phyloP scores from a whole-genome alignment of 257 asterid species.

The Thymus mandschuricus region DNA sequence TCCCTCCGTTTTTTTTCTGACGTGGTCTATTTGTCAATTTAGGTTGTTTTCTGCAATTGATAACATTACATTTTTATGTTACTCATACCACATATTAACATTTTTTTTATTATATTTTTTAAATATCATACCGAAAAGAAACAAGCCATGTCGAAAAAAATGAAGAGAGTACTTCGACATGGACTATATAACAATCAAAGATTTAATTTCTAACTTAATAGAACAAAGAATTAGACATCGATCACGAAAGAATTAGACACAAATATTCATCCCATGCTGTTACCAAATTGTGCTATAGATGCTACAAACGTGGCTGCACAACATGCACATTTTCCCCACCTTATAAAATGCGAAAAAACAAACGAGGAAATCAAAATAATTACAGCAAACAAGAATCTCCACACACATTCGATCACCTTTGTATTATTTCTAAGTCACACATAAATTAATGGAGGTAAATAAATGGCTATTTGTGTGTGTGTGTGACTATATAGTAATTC shows the following conservation, averaged over 20 bases:
- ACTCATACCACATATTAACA: too few relatives aligned
- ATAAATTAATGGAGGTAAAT: constrained; percentile 20
- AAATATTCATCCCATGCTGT: background rate
- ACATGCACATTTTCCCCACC: constrained; percentile 30
- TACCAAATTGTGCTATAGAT: constrained; percentile 33
- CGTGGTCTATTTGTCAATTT: too few relatives aligned
- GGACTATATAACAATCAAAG: too few relatives aligned
- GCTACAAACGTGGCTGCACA: constrained; percentile 39
- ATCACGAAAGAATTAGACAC: background rate
- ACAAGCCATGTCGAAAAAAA: too few relatives aligned
- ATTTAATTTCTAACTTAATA: too few relatives aligned
- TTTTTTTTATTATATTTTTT: too few relatives aligned
- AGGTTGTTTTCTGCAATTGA: too few relatives aligned
- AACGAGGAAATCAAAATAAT: background rate
- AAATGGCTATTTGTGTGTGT: background rate
- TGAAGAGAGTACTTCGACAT: too few relatives aligned
- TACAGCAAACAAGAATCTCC: constrained; percentile 31
- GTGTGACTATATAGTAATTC: background rate
- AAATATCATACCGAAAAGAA: too few relatives aligned
- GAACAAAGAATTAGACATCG: too few relatives aligned
- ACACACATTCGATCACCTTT: constrained; percentile 39
- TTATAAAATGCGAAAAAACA: background rate
- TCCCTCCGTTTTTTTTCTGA: too few relatives aligned
- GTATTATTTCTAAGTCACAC: constrained; percentile 22
- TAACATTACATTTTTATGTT: too few relatives aligned